Evolutionary conservation across 352 stramenopile genomes (phyloP), one percentile per base, ranked within the genome.

Genomic region (Phytophthora pini): DNA sequence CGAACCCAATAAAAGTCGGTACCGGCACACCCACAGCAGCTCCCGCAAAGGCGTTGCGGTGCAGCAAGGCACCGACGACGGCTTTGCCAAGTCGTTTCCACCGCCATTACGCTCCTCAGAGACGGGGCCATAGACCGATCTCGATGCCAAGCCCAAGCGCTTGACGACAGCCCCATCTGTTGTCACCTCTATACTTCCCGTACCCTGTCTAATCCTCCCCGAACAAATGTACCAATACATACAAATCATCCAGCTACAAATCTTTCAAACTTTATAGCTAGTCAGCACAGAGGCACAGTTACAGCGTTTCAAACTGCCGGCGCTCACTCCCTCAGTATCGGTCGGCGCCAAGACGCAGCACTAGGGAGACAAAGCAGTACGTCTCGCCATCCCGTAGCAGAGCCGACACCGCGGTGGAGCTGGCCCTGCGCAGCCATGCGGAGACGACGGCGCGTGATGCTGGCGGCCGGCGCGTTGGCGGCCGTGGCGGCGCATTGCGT

Each of bases 381-480:
- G 56, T 26, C 63, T 41, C 58, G 56, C 47, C 39, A 32, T 46
- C 64, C 31, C 31, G 20, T 29, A 58, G 48, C 55, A 46, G 50
- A 51, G 38, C 15, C 43, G 17, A 52, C 51, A 39, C 27, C 20
- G 46, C 41, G 20, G 52, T 46, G 43, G 40, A 54, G 54, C 62
- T 70, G 62, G 61, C 46, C 45, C 17, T 22, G 32, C 41, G 66
- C 53, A 56, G 47, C 56, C 53, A 75, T 76, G 55, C 66, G 57
- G 43, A 69, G 46, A 68, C 63, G 55, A 70, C 24, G 57, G 51
- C 58, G 59, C 52, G 60, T 32, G 20, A 12, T 70, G 57, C n/a
- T 76, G 41, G 53, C 49, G 38, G 31, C 65, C n/a, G 38, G 57
- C 22, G 57, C 46, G 27, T 31, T 75, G 24, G 44, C 40, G 24